These are phyloP conservation scores for Lasiodiplodia citricola DNA, from an alignment of 2,329 filamentous ascomycete genomes.

Conservation along the genomic window DNA sequence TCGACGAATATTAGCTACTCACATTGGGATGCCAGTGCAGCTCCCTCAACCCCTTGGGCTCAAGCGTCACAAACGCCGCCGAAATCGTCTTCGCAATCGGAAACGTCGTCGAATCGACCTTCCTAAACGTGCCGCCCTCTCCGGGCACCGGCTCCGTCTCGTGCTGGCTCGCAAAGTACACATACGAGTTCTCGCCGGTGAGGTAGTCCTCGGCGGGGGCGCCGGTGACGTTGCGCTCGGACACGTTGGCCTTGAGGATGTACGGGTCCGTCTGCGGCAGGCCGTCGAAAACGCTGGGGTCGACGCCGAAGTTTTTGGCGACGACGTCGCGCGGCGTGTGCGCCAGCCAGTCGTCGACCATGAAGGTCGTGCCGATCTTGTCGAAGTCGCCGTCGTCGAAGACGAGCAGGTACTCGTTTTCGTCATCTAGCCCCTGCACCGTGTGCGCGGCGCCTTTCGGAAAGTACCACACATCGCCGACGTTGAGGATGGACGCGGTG, in stretches of 20 bases:
- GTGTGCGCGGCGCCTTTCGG: conserved; percentile 69
- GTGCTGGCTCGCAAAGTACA: conserved; percentile 65
- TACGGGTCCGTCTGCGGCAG: conserved; percentile 63
- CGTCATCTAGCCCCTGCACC: conserved; percentile 67
- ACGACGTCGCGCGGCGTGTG: conserved; percentile 69
- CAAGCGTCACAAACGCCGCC: conserved; percentile 66
- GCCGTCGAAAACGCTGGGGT: conserved; percentile 42
- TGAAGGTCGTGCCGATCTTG: conserved; percentile 66
- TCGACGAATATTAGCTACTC: conserved; percentile 34
- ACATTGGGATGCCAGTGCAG: conserved; percentile 74
- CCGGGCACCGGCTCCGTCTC: conserved; percentile 63
- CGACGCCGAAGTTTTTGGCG: conserved; percentile 72
- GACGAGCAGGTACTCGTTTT: conserved; percentile 70
- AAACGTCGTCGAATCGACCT: conserved; percentile 71
- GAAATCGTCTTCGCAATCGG: conserved; percentile 70
- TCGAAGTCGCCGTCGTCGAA: conserved; percentile 73
- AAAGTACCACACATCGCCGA: conserved; percentile 72
- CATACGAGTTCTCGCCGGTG: conserved; percentile 64
- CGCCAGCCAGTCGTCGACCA: conserved; percentile 71
- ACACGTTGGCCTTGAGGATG: conserved; percentile 64
- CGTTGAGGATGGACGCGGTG: conserved; percentile 60
- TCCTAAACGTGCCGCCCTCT: conserved; percentile 65
- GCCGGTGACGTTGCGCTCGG: conserved; percentile 54
- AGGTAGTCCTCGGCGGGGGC: conserved; percentile 52
- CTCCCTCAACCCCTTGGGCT: conserved; percentile 68